Conservation (phyloP, 2,329 filamentous ascomycete genomes). For the Trichoderma sp. region DNA sequence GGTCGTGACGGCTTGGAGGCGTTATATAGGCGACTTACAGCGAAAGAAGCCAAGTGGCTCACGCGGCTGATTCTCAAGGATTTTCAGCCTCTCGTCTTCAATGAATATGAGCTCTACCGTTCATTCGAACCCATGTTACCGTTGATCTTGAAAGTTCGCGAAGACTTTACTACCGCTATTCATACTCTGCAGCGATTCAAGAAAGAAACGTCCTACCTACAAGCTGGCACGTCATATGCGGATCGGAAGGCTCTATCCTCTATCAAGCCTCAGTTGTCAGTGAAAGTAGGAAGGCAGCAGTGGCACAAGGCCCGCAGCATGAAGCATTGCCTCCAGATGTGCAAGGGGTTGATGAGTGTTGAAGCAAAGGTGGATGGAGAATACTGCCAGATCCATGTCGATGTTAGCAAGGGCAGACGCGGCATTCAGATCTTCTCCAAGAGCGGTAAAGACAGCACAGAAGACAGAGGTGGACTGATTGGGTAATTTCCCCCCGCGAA, state of each 20-base stretch:
- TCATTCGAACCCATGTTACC: constrained; percentile 71
- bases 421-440: constrained; percentile 86
- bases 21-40: constrained; percentile 62
- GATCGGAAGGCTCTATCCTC: constrained; percentile 34
- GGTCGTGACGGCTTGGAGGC: constrained; percentile 53
- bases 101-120: constrained; percentile 57
- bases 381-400: constrained; percentile 86
- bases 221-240: constrained; percentile 28
- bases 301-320: constrained; percentile 71
- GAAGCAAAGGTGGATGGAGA: constrained; percentile 87
- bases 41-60: constrained; percentile 83
- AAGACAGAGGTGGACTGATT: constrained; percentile 66
- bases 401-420: constrained; percentile 57
- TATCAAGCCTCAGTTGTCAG: constrained; percentile 58
- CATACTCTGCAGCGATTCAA: constrained; percentile 50
- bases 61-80: constrained; percentile 78
- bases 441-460: constrained; percentile 84
- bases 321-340: constrained; percentile 71
- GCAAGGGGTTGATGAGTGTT: constrained; percentile 65
- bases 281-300: constrained; percentile 65
- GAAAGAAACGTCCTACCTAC: constrained; percentile 26
- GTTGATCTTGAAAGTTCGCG: constrained; percentile 68
- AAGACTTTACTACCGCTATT: constrained; percentile 65
- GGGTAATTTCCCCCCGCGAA: no score
- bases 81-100: constrained; percentile 67